phyloP scores from a whole-genome alignment of 2,329 filamentous ascomycete species.

The Metarhizium robertsii region DNA sequence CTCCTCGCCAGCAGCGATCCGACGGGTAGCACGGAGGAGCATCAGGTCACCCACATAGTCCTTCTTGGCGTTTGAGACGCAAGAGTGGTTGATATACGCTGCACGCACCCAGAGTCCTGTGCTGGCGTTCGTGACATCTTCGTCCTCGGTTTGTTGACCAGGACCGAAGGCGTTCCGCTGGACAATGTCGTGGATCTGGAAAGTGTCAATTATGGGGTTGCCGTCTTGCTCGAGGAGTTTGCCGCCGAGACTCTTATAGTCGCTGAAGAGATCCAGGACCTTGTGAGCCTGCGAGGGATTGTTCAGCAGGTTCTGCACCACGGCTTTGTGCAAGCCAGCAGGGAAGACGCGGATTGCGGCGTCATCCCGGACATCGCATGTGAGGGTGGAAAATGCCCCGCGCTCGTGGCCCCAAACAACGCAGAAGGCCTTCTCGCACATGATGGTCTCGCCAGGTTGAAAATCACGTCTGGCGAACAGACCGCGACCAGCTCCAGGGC shows the following conservation, averaged over 20 bases:
- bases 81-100: constrained; percentile 34
- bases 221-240: constrained; percentile 16
- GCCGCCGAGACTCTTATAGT: constrained; percentile 15
- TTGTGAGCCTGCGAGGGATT: constrained; percentile 16
- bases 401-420: constrained; percentile 21
- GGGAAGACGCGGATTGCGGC: constrained; percentile 19
- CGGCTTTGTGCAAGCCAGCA: constrained; percentile 18
- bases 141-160: constrained; percentile 17
- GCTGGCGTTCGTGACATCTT: constrained; percentile 21
- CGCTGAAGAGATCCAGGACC: constrained; percentile 16
- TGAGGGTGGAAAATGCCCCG: constrained; percentile 19
- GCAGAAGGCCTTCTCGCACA: constrained; percentile 27
- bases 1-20: constrained; percentile 24
- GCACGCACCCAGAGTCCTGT: constrained; percentile 29
- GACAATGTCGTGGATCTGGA: constrained; percentile 23
- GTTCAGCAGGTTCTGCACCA: constrained; percentile 16
- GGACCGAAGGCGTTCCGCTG: constrained; percentile 24
- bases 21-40: constrained; percentile 24
- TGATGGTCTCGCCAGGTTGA: constrained; percentile 16
- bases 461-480: constrained; percentile 25
- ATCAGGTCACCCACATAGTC: constrained; percentile 30
- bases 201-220: constrained; percentile 17
- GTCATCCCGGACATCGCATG: constrained; percentile 21
- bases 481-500: constrained; percentile 20
- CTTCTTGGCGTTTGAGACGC: constrained; percentile 24